phyloP scores from a whole-genome alignment of 345 rosid species.

The Sonneratia caseolaris region DNA sequence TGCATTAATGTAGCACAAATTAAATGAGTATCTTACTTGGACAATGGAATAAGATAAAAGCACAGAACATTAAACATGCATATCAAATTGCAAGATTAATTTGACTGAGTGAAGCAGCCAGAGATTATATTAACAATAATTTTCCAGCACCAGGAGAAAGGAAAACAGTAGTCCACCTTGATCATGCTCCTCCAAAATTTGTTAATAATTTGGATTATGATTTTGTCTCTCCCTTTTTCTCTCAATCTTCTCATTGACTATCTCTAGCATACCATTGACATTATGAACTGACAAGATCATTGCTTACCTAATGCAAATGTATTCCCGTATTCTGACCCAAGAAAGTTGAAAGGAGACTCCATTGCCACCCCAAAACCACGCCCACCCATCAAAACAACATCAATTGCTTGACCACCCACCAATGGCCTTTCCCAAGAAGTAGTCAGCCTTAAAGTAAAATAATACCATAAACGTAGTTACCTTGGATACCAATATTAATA shows the following conservation, averaged over 20 bases:
- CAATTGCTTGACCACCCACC: constrained; percentile 66
- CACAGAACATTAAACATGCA: not conserved
- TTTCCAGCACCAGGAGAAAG: not conserved
- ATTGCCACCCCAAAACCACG: constrained; percentile 96
- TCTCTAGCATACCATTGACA: not conserved
- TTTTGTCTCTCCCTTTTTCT: not conserved
- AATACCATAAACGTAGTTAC: not conserved
- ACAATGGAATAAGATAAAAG: not conserved
- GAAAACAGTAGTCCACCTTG: not conserved
- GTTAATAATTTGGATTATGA: not conserved
- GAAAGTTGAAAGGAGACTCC: constrained; percentile 87
- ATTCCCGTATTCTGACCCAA: constrained; percentile 92
- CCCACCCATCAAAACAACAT: constrained; percentile 89
- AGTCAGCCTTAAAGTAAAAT: constrained; percentile 72
- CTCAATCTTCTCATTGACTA: not conserved
- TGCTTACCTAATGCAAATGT: constrained; percentile 80
- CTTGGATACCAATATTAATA: not conserved
- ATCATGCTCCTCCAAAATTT: not conserved
- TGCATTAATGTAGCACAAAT: not conserved
- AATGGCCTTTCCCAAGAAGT: constrained; percentile 93
- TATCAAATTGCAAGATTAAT: not conserved
- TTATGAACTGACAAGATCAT: not conserved
- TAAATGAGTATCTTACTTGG: not conserved
- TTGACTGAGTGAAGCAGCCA: not conserved
- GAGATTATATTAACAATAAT: not conserved